Conservation (phyloP, 345 rosid genomes). For the Syzygium aqueum region DNA sequence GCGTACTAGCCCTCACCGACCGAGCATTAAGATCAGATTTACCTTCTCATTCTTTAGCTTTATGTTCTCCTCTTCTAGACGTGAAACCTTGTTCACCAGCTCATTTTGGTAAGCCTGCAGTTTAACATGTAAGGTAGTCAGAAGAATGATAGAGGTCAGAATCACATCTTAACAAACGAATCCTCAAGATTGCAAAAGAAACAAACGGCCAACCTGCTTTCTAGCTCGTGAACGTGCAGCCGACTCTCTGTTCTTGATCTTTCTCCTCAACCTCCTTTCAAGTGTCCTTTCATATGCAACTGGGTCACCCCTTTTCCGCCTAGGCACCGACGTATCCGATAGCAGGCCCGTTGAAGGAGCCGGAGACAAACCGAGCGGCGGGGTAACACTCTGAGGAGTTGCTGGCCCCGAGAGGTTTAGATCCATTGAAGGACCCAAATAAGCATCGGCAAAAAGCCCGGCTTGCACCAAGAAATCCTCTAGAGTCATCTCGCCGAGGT, state of each 20-base stretch:
- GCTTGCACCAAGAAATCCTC: constrained; percentile 68
- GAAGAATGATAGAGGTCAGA: background rate
- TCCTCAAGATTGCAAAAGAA: background rate
- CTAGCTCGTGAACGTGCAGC: constrained; percentile 65
- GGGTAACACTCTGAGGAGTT: constrained; percentile 12
- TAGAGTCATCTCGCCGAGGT: constrained; percentile 37
- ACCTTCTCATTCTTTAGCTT: constrained; percentile 61
- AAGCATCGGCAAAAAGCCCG: constrained; percentile 38
- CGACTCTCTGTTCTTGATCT: constrained; percentile 71
- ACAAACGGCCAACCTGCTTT: constrained; percentile 27
- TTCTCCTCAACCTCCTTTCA: constrained; percentile 52
- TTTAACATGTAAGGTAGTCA: background rate
- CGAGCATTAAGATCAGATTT: background rate
- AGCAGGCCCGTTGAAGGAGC: constrained; percentile 24
- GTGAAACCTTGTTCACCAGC: constrained; percentile 45
- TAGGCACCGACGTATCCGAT: constrained; percentile 13
- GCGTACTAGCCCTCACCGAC: background rate
- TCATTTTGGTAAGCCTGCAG: constrained; percentile 56
- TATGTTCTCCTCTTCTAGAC: constrained; percentile 31
- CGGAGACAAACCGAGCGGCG: constrained; percentile 17
- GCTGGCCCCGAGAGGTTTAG: constrained; percentile 9
- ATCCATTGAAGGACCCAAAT: constrained; percentile 29
- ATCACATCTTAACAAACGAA: background rate
- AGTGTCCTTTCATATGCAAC: constrained; percentile 33
- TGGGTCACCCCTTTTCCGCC: constrained; percentile 24